These are phyloP conservation scores for Quercus berberidifolia DNA, from an alignment of 306 rosid species.

Conservation along the genomic window DNA sequence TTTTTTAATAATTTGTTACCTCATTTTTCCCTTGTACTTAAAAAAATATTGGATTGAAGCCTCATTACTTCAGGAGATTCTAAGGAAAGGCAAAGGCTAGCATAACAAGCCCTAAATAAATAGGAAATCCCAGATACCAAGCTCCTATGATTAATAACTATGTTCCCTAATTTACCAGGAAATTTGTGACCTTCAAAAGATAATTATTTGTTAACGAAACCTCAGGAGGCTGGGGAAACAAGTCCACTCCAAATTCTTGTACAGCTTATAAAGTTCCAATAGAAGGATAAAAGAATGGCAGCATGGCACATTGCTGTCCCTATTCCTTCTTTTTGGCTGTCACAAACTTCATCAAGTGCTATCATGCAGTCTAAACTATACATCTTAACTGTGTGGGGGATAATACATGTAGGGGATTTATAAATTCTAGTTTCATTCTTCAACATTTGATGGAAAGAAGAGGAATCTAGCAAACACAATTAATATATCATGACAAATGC, in stretches of 20 bases:
- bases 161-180: too few relatives aligned
- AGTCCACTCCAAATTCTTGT: too few relatives aligned
- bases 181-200: not conserved
- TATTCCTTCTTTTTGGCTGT: too few relatives aligned
- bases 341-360: not conserved
- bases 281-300: too few relatives aligned
- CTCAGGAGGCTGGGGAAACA: too few relatives aligned
- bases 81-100: not conserved
- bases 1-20: not conserved
- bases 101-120: not conserved
- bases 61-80: not conserved
- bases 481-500: not conserved
- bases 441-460: not conserved
- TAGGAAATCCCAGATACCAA: not conserved
- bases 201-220: too few relatives aligned
- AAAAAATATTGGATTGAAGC: not conserved
- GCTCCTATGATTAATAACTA: not conserved
- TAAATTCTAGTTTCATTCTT: not conserved
- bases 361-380: not conserved
- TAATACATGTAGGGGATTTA: not conserved
- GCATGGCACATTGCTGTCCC: too few relatives aligned
- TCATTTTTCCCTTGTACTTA: not conserved
- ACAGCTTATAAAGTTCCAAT: too few relatives aligned
- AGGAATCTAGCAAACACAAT: not conserved
- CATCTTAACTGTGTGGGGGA: not conserved